Conservation (phyloP, 139 green algal species). For the Tetratostichococcus sp. region DNA sequence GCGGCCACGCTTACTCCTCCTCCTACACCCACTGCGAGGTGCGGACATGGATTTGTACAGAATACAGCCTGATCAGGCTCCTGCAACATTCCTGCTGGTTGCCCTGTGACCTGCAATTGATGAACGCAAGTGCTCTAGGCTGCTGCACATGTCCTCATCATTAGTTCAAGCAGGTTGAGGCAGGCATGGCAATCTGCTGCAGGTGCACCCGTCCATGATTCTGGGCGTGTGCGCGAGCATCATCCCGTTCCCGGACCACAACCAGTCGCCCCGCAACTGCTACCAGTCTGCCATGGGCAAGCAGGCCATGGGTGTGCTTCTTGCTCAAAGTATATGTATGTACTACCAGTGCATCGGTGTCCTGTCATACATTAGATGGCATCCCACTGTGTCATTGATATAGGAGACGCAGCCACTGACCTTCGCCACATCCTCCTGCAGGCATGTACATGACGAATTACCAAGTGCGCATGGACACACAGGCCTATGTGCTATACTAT, state of each 20-base stretch:
- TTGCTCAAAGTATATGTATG: constrained; percentile 65
- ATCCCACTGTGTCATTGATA: no score
- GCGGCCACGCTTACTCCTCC: constrained; percentile 41
- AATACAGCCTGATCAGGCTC: no score
- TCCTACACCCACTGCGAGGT: constrained; percentile 97
- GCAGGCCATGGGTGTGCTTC: constrained; percentile 91
- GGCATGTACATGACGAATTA: constrained; percentile 91
- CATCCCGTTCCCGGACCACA: constrained; percentile 99
- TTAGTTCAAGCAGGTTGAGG: no score
- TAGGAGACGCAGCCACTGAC: no score
- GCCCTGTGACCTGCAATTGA: no score
- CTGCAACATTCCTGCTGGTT: no score
- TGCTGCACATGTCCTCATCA: no score
- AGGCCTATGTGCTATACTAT: constrained; percentile 94
- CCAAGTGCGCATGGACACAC: constrained; percentile 69
- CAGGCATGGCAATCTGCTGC: no score
- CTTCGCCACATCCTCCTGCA: constrained; percentile 35
- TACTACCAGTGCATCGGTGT: no score
- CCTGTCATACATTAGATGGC: no score
- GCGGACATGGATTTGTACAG: no score
- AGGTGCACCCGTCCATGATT: constrained; percentile 96
- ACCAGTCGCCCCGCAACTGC: constrained; percentile 94
- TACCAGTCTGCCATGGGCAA: constrained; percentile 96
- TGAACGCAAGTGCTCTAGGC: no score
- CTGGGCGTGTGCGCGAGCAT: constrained; percentile 96